phyloP scores from a whole-genome alignment of 352 stramenopile genomes.

The Pythium monospermum region DNA sequence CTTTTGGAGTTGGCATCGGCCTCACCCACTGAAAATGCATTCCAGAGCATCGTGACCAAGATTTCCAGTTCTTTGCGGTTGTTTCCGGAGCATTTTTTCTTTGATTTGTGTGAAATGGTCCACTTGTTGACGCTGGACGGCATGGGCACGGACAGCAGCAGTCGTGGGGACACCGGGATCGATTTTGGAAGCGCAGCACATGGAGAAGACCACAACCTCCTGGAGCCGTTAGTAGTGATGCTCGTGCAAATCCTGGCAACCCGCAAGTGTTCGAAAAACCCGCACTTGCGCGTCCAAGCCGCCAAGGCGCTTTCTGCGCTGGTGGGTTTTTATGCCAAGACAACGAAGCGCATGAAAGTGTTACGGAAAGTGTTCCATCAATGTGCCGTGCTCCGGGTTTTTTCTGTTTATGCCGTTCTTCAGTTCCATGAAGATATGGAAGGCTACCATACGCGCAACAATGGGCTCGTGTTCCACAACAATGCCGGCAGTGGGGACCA shows the following conservation, averaged over 20 bases:
- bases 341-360: conserved; percentile 29
- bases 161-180: conserved; percentile 2
- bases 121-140: conserved; percentile 48
- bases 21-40: conserved; percentile 41
- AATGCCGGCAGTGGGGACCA: conserved; percentile 58
- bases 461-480: conserved; percentile 59
- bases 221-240: conserved; percentile 61
- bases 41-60: conserved; percentile 32
- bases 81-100: conserved; percentile 72
- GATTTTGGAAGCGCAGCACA: conserved; percentile 9
- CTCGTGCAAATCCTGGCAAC: conserved; percentile 52
- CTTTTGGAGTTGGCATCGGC: conserved; percentile 37
- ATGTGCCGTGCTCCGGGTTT: conserved; percentile 34
- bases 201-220: conserved; percentile 8
- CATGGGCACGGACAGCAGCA: not conserved
- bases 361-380: conserved; percentile 36
- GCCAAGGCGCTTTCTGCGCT: conserved; percentile 50
- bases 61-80: conserved; percentile 40
- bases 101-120: conserved; percentile 63
- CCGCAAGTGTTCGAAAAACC: conserved; percentile 57
- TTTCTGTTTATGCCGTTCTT: conserved; percentile 38
- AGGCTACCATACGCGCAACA: conserved; percentile 62
- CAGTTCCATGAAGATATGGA: conserved; percentile 76
- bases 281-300: conserved; percentile 61
- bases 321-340: conserved; percentile 55